A percentile compares a stretch with the other conserved stretches of the same genome.
Evolutionary conservation across 2,329 filamentous ascomycete species (phyloP).

Genomic region (Conoideocrella luteorostrata): DNA sequence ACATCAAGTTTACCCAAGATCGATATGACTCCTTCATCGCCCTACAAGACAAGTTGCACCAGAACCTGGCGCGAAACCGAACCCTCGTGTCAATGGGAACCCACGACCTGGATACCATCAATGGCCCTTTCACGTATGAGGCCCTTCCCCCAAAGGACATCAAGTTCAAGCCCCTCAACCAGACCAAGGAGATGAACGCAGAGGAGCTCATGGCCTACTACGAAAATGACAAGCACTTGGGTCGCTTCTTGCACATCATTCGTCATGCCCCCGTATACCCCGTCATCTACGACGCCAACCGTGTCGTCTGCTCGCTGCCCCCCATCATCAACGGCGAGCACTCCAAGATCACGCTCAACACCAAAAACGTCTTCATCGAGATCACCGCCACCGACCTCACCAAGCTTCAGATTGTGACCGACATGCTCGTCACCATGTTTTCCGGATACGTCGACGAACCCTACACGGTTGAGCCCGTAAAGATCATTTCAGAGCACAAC

Average conservation of each 20-base stretch:
- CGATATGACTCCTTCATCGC: conserved; percentile 96
- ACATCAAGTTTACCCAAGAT: conserved; percentile 84
- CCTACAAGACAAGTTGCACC: conserved; percentile 95
- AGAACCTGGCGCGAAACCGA: conserved; percentile 87
- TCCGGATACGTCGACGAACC: conserved; percentile 80
- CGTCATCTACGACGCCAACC: conserved; percentile 86
- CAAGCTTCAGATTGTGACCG: conserved; percentile 91
- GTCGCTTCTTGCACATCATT: conserved; percentile 89
- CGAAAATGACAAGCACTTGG: conserved; percentile 87
- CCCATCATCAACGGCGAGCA: conserved; percentile 97
- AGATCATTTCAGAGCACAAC: conserved; percentile 90
- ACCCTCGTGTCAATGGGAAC: conserved; percentile 96
- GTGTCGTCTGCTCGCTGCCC: conserved; percentile 82
- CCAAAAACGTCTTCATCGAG: conserved; percentile 93
- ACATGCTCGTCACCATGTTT: conserved; percentile 97
- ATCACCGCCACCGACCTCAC: conserved; percentile 94
- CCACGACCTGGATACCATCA: conserved; percentile 87
- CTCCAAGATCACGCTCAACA: conserved; percentile 90
- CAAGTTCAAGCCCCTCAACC: conserved; percentile 84
- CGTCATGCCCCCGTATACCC: conserved; percentile 90
- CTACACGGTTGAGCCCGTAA: conserved; percentile 90
- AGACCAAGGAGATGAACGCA: conserved; percentile 79
- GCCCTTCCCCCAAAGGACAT: conserved; percentile 88
- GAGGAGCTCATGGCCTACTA: conserved; percentile 92
- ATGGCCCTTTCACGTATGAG: conserved; percentile 96